phyloP scores from a whole-genome alignment of 345 rosid genomes.

The Hibiscus trionum region DNA sequence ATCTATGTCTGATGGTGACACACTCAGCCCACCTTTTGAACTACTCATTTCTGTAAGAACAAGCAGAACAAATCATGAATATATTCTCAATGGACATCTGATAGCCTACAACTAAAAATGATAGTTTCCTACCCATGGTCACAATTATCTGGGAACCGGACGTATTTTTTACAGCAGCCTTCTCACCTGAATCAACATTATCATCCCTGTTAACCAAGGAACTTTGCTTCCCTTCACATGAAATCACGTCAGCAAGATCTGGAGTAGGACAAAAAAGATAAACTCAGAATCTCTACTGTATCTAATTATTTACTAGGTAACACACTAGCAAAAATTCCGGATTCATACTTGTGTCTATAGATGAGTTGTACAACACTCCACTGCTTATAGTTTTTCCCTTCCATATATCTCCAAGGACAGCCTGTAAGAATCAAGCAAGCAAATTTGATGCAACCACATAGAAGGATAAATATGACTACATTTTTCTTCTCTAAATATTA shows the following conservation, averaged over 20 bases:
- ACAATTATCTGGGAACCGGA: slow-evolving; percentile 12
- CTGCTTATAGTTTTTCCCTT: slow-evolving; percentile 58
- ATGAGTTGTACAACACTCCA: slow-evolving; percentile 36
- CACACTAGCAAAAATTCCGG: slow-evolving; percentile 36
- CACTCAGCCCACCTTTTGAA: slow-evolving; percentile 8
- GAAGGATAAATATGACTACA: neutral
- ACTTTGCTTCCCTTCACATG: slow-evolving; percentile 31
- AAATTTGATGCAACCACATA: neutral
- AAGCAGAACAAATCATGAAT: neutral
- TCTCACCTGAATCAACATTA: slow-evolving; percentile 20
- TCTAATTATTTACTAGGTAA: neutral
- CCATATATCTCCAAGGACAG: slow-evolving; percentile 49
- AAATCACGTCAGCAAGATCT: neutral
- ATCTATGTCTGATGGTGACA: neutral
- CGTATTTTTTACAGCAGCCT: slow-evolving; percentile 10
- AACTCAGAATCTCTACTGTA: neutral
- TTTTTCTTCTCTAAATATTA: neutral
- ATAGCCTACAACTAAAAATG: neutral
- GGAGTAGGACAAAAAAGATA: neutral
- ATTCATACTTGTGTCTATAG: slow-evolving; percentile 30
- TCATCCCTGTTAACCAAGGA: slow-evolving; percentile 20
- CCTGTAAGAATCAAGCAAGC: slow-evolving; percentile 22
- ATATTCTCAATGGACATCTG: neutral
- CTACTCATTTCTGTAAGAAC: slow-evolving; percentile 19
- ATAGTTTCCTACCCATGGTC: slow-evolving; percentile 17